These are phyloP conservation scores for Annulohypoxylon bovei DNA, from an alignment of 495 filamentous ascomycete species.

Conservation along the genomic window DNA sequence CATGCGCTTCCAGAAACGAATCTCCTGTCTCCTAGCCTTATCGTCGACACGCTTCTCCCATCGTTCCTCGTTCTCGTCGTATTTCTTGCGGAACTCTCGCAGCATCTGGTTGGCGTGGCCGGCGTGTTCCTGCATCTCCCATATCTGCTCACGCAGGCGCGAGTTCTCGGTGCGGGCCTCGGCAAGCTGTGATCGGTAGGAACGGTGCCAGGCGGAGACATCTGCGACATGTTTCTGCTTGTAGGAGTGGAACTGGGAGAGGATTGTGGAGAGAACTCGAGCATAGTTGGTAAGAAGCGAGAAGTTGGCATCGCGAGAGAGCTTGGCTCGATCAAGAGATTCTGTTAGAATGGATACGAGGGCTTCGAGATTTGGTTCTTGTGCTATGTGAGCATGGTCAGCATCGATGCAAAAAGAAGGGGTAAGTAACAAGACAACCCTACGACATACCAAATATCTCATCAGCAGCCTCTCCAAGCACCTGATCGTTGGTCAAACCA, in stretches of 20 bases:
- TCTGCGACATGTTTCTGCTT: slow-evolving; percentile 62
- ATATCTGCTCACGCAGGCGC: slow-evolving; percentile 64
- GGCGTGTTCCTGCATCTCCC: slow-evolving; percentile 65
- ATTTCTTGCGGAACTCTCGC: slow-evolving; percentile 58
- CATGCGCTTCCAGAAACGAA: slow-evolving; percentile 66
- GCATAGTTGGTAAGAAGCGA: slow-evolving; percentile 60
- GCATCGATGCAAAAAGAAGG: neutral
- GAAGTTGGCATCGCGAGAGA: slow-evolving; percentile 62
- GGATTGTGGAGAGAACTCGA: slow-evolving; percentile 56
- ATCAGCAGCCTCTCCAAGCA: slow-evolving; percentile 57
- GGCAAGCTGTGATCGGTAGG: slow-evolving; percentile 65
- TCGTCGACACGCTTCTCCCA: slow-evolving; percentile 59
- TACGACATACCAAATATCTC: slow-evolving; percentile 58
- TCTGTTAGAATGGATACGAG: slow-evolving; percentile 62
- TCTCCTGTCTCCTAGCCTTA: slow-evolving; percentile 56
- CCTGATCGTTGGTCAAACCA: slow-evolving; percentile 61
- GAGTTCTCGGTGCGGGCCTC: slow-evolving; percentile 66
- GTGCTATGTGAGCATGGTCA: slow-evolving; percentile 45
- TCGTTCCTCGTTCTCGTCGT: slow-evolving; percentile 57
- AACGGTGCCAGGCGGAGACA: slow-evolving; percentile 63
- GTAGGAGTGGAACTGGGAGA: slow-evolving; percentile 63
- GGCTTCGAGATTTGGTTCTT: slow-evolving; percentile 62
- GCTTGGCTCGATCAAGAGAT: slow-evolving; percentile 62
- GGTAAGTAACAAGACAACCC: neutral
- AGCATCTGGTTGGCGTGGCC: slow-evolving; percentile 59